phyloP scores from a whole-genome alignment of 345 rosid species.

The Sisymbrium irio region DNA sequence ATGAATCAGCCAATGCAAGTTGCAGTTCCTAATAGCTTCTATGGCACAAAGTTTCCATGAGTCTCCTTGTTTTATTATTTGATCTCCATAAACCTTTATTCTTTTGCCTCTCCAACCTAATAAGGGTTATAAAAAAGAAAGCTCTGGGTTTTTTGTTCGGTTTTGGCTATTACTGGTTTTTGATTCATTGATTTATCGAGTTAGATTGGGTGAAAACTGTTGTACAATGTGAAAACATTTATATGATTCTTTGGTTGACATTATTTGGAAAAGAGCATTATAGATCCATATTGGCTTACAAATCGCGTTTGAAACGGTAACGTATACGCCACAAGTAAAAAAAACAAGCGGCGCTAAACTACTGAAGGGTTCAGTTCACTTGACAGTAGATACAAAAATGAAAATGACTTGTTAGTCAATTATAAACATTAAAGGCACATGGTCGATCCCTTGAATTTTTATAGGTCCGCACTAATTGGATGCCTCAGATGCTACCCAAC shows the following conservation, averaged over 20 bases:
- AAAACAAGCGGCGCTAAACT: too few species aligned
- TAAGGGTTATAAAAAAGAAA: background rate
- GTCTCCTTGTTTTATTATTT: background rate
- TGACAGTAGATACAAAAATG: too few species aligned
- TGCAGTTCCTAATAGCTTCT: slow-evolving; percentile 46
- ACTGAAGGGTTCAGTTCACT: too few species aligned
- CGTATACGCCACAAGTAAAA: too few species aligned
- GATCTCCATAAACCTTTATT: slow-evolving; percentile 8
- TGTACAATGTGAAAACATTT: background rate
- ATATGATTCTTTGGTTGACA: background rate
- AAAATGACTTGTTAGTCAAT: too few species aligned
- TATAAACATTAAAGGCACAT: too few species aligned
- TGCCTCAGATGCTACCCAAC: too few species aligned
- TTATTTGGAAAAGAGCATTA: background rate
- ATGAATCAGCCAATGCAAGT: slow-evolving; percentile 35
- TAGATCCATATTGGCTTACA: background rate
- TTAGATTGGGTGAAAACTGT: background rate
- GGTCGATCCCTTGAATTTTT: too few species aligned
- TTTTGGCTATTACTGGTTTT: background rate
- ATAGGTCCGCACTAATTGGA: too few species aligned
- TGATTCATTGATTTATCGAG: background rate
- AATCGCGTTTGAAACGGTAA: too few species aligned
- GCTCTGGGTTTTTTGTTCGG: background rate
- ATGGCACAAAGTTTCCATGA: slow-evolving; percentile 47
- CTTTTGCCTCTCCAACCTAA: slow-evolving; percentile 15